These are phyloP conservation scores for Aristolochia contorta DNA, from an alignment of 164 flowering plant species.

Conservation along the genomic window DNA sequence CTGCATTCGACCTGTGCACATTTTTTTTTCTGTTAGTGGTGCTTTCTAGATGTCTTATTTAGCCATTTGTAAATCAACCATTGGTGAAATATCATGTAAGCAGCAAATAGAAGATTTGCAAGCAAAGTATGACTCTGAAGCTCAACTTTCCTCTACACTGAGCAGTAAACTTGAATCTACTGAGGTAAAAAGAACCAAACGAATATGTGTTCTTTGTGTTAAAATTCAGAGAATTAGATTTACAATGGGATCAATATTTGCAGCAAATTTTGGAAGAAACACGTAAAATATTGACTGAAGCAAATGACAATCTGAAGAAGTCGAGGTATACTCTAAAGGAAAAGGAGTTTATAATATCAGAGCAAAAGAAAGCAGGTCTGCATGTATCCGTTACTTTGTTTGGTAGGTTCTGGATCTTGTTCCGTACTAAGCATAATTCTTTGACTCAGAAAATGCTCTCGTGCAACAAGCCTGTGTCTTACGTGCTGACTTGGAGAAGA, in stretches of 20 bases:
- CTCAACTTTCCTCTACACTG: slow-evolving; percentile 45
- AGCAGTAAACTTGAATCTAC: slow-evolving; percentile 54
- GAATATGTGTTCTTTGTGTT: background rate
- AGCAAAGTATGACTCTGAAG: slow-evolving; percentile 50
- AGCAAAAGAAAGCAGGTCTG: slow-evolving; percentile 75
- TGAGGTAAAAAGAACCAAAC: slow-evolving; percentile 35
- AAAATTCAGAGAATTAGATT: background rate
- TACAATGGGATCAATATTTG: slow-evolving; percentile 6
- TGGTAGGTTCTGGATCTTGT: background rate
- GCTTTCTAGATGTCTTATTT: background rate
- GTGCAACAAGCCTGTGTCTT: slow-evolving; percentile 75
- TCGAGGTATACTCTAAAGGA: slow-evolving; percentile 65
- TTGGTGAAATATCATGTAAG: background rate
- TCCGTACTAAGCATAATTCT: slow-evolving; percentile 1
- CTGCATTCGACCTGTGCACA: background rate
- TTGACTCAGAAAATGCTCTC: slow-evolving; percentile 69
- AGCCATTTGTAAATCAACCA: background rate
- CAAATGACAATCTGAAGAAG: slow-evolving; percentile 62
- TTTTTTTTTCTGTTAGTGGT: background rate
- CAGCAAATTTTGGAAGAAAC: slow-evolving; percentile 67
- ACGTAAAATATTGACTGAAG: slow-evolving; percentile 32
- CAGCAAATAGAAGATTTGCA: slow-evolving; percentile 81
- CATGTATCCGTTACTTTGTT: background rate
- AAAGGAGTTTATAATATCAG: slow-evolving; percentile 71
- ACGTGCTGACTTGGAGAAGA: slow-evolving; percentile 76